Conservation (phyloP, 805 yeast genomes). For the Candida maesae region DNA sequence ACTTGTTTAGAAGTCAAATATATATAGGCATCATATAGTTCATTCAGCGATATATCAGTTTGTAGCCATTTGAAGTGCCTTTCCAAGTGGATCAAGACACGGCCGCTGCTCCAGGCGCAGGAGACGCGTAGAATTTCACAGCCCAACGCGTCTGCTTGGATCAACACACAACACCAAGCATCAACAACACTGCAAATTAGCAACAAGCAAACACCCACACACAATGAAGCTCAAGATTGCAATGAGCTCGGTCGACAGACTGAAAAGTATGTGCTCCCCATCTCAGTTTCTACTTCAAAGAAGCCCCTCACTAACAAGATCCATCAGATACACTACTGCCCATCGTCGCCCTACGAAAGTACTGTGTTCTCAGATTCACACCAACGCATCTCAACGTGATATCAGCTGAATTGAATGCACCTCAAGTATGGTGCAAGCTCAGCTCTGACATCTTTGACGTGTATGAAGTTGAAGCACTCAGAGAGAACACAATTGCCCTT, state of each 20-base stretch:
- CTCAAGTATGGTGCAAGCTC: constrained; percentile 66
- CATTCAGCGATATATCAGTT: too few species aligned
- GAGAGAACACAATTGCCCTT: constrained; percentile 52
- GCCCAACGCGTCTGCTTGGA: too few species aligned
- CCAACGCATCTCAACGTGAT: constrained; percentile 46
- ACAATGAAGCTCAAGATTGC: constrained; percentile 31
- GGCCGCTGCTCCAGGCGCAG: too few species aligned
- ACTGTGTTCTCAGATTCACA: constrained; percentile 54
- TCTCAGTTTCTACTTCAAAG: background rate
- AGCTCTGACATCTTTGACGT: constrained; percentile 34
- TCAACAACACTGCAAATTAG: too few species aligned
- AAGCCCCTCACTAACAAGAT: constrained; percentile 4
- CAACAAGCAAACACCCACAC: too few species aligned
- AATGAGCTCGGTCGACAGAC: constrained; percentile 27
- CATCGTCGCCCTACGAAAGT: constrained; percentile 49
- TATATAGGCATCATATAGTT: too few species aligned
- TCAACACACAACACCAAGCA: too few species aligned
- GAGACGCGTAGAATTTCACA: too few species aligned
- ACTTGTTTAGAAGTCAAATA: too few species aligned
- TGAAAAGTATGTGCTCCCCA: constrained; percentile 23
- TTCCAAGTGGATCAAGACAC: too few species aligned
- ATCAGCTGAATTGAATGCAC: constrained; percentile 50
- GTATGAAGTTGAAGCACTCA: constrained; percentile 37
- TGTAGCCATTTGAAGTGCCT: too few species aligned
- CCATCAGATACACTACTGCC: constrained; percentile 39